Conservation (phyloP, 768 basidiomycete genomes). For the Pholiota conissans region DNA sequence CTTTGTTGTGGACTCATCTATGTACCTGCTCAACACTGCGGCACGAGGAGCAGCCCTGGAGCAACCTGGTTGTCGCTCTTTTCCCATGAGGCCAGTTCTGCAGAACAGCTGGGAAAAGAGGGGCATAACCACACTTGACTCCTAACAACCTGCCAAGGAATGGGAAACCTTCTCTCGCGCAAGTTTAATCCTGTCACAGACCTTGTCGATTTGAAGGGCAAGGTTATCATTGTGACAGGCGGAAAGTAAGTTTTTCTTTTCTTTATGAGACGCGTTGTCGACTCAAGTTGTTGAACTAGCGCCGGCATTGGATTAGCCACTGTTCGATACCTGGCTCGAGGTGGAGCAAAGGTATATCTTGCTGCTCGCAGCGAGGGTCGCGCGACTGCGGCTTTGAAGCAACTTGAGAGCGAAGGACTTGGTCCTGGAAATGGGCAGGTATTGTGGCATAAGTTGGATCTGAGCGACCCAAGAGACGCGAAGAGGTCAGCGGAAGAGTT, state of each 20-base stretch:
- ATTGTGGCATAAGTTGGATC: slow-evolving; percentile 50
- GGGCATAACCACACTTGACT: too few relatives aligned
- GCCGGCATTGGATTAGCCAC: slow-evolving; percentile 33
- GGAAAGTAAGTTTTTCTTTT: slow-evolving; percentile 43
- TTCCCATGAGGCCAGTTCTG: neutral
- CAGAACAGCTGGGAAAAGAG: too few relatives aligned
- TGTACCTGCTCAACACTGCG: too few relatives aligned
- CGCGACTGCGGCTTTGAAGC: slow-evolving; percentile 48
- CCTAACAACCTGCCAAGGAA: too few relatives aligned
- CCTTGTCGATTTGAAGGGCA: slow-evolving; percentile 45
- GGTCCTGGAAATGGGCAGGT: slow-evolving; percentile 46
- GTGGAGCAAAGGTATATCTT: slow-evolving; percentile 62
- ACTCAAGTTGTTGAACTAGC: neutral
- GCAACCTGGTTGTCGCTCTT: neutral
- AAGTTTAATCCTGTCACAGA: slow-evolving; percentile 33
- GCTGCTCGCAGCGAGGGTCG: slow-evolving; percentile 47
- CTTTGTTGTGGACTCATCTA: too few relatives aligned
- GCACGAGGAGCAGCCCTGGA: neutral
- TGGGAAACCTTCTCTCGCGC: slow-evolving; percentile 15
- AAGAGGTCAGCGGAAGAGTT: slow-evolving; percentile 50
- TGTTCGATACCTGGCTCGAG: slow-evolving; percentile 48
- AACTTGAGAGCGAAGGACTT: slow-evolving; percentile 43
- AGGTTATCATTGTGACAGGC: slow-evolving; percentile 58
- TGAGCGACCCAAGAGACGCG: slow-evolving; percentile 47
- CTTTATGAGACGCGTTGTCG: neutral